These are phyloP conservation scores for Endogone sp. DNA, from an alignment of 192 early-diverging fungal species.

Conservation along the genomic window DNA sequence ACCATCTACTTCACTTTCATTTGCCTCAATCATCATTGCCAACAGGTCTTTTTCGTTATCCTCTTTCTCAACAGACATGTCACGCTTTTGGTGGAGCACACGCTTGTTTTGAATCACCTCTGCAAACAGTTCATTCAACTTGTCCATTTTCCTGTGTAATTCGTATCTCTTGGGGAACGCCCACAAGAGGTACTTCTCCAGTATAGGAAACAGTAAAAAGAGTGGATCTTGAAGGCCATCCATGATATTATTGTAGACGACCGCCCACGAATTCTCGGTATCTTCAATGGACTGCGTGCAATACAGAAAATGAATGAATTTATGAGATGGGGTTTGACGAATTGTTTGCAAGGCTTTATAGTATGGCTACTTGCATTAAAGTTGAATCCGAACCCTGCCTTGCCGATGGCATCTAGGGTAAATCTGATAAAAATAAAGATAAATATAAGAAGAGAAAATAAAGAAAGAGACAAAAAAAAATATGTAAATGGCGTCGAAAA, in stretches of 20 bases:
- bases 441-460: neutral
- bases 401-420: constrained; percentile 1
- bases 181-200: constrained; percentile 33
- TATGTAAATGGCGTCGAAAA: no score
- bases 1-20: constrained; percentile 33
- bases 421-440: neutral
- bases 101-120: constrained; percentile 36
- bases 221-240: constrained; percentile 17
- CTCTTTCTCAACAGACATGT: constrained; percentile 22
- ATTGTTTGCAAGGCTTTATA: neutral
- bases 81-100: constrained; percentile 9
- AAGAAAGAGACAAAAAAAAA: neutral
- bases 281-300: neutral
- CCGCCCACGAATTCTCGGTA: neutral
- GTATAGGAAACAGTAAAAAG: constrained; percentile 40
- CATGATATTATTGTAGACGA: constrained; percentile 8
- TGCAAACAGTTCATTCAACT: constrained; percentile 25
- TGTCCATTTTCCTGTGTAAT: constrained; percentile 26
- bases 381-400: neutral
- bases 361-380: neutral
- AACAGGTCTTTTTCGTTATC: constrained; percentile 35
- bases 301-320: neutral
- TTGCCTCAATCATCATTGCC: constrained; percentile 52
- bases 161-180: constrained; percentile 27
- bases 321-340: neutral